A percentile compares a stretch with the other conserved stretches of the same genome.
phyloP scores from a whole-genome alignment of 306 rosid species.

The Fagus crenata region DNA sequence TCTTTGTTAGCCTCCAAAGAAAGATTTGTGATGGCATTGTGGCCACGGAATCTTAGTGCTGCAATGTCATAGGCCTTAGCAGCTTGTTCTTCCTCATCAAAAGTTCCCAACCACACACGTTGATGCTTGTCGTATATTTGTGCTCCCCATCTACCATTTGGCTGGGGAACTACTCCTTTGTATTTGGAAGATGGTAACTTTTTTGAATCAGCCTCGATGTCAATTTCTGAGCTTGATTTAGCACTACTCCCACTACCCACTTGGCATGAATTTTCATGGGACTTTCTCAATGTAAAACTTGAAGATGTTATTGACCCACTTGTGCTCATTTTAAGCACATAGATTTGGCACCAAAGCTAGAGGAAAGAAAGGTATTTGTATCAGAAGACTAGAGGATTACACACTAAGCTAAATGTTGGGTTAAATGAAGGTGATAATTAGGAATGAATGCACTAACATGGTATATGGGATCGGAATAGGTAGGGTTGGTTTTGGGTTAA shows the following conservation, averaged over 20 bases:
- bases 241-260: neutral
- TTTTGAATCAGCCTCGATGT: conserved; percentile 25
- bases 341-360: too few species aligned
- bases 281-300: neutral
- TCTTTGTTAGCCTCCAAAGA: neutral
- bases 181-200: conserved; percentile 39
- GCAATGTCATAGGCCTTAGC: conserved; percentile 50
- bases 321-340: neutral
- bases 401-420: neutral
- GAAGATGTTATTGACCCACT: neutral
- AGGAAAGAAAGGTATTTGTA: too few species aligned
- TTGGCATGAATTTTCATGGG: neutral
- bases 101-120: conserved; percentile 51
- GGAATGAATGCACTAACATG: too few species aligned
- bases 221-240: neutral
- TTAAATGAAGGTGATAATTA: neutral
- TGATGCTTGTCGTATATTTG: conserved; percentile 51
- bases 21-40: conserved; percentile 34
- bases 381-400: neutral
- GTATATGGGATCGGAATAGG: neutral
- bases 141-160: conserved; percentile 54
- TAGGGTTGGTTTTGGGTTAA: neutral
- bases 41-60: conserved; percentile 37
- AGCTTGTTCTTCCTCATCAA: conserved; percentile 41
- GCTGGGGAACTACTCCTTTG: conserved; percentile 52